phyloP scores from a whole-genome alignment of 495 filamentous ascomycete genomes.

The Polyplosphaeria fusca region DNA sequence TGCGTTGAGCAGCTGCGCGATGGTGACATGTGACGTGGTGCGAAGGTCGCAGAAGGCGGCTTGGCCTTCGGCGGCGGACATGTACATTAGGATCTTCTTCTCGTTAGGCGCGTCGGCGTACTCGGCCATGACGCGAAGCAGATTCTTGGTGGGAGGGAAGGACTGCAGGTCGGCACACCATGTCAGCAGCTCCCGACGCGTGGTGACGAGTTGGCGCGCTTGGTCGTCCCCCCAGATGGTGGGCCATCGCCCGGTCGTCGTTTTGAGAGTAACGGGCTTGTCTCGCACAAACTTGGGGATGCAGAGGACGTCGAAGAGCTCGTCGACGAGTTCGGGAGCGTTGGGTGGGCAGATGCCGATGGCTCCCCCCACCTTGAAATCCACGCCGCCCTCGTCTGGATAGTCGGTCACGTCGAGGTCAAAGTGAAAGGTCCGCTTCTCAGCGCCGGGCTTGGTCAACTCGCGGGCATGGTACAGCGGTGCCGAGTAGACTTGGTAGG shows the following conservation, averaged over 20 bases:
- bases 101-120: constrained; percentile 75
- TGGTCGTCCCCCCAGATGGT: constrained; percentile 97
- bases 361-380: constrained; percentile 95
- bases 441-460: constrained; percentile 83
- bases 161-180: constrained; percentile 96
- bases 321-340: constrained; percentile 70
- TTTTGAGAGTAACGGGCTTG: constrained; percentile 73
- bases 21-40: constrained; percentile 77
- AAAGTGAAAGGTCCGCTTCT: constrained; percentile 95
- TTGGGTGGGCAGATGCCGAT: constrained; percentile 92
- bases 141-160: constrained; percentile 81
- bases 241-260: constrained; percentile 82
- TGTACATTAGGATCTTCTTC: constrained; percentile 79
- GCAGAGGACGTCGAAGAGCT: constrained; percentile 74
- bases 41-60: constrained; percentile 92
- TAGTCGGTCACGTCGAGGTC: constrained; percentile 96
- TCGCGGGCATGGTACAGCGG: constrained; percentile 78
- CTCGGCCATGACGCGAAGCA: constrained; percentile 85
- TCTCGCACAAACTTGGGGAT: constrained; percentile 76
- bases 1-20: constrained; percentile 81
- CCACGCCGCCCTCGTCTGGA: constrained; percentile 75
- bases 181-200: constrained; percentile 81
- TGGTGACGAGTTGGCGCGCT: constrained; percentile 77
- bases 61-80: constrained; percentile 88
- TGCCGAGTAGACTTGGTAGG: constrained; percentile 84